Conservation (phyloP, 1,284 basidiomycete genomes). For the Afroboletus lepidellus region DNA sequence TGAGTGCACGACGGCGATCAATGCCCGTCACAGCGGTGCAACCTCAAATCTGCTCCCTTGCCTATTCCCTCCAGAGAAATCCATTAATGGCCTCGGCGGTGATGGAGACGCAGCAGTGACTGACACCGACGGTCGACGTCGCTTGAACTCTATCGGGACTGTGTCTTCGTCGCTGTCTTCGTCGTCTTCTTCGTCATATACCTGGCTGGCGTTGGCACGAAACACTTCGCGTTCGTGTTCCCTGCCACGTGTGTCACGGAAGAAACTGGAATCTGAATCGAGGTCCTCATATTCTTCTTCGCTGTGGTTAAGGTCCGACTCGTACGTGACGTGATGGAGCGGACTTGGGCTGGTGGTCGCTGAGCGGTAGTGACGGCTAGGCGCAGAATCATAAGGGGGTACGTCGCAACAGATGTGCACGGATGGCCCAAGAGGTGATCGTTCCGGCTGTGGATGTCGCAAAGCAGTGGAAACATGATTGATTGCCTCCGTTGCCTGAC, state of each 20-base stretch:
- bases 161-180: constrained; percentile 36
- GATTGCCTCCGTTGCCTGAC: constrained; percentile 31
- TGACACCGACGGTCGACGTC: constrained; percentile 37
- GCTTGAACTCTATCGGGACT: constrained; percentile 38
- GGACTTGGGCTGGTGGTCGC: constrained; percentile 44
- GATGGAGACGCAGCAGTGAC: constrained; percentile 31
- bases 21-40: constrained; percentile 5
- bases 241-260: constrained; percentile 26
- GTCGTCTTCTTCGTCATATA: constrained; percentile 37
- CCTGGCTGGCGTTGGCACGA: constrained; percentile 32
- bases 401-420: constrained; percentile 25
- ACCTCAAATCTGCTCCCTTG: constrained; percentile 6
- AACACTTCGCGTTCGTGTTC: constrained; percentile 27
- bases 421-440: constrained; percentile 25
- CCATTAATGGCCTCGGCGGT: constrained; percentile 19
- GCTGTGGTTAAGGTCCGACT: constrained; percentile 30
- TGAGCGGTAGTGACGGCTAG: constrained; percentile 30
- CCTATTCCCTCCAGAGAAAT: constrained; percentile 10
- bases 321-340: constrained; percentile 38
- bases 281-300: constrained; percentile 34
- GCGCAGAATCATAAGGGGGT: constrained; percentile 26
- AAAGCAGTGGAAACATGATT: constrained; percentile 23
- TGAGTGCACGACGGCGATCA: constrained; percentile 17
- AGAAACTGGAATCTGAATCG: constrained; percentile 37
- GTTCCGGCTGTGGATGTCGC: constrained; percentile 32